Evolutionary conservation across 2,329 filamentous ascomycete species (phyloP), one percentile per base, ranked within the genome.

Genomic region (Fusarium decemcellulare): DNA sequence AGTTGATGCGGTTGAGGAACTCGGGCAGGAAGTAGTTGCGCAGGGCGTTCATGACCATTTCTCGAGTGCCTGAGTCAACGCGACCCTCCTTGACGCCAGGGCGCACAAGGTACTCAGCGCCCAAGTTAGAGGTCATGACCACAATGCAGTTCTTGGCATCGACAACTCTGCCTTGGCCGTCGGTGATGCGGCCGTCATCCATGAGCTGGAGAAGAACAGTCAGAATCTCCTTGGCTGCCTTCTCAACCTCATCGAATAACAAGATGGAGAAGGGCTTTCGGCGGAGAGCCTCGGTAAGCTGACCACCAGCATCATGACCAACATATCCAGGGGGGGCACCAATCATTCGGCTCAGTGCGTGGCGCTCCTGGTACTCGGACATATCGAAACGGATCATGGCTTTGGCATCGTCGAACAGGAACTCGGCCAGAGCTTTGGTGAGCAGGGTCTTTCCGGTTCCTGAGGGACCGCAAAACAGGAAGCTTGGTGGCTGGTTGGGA

Each of bases 321-420:
- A 99, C 95, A 73, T 99, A 99, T 69, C 96, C 96, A 6, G 96
- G 96, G 18, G 96, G 96, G 18, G 96, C 95, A 78, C 96, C 96
- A 74, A 99, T 99, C 94, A 99, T 98, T 65, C 96, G 91, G 79
- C 94, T 97, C 14, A 99, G 88, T 1, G 95, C 92, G 80, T 99
- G 96, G 6, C 95, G 92, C 82, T 99, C 96, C 81, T 99, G 97
- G 81, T 99, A 99, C 81, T 99, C 96, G 6, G 95, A 98, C 96
- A 99, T 99, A 79, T 99, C 96, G 83, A 99, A 97, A 40, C 96
- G 92, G 75, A 99, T 97, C 96, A 99, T 98, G 36, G 95, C 86
- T 84, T 98, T 98, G 29, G 95, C 84, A 74, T 99, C 96, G 78
- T 99, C 96, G 83, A 99, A 99, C 30, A 99, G 86, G 85, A 99